Base-by-base conservation (phyloP, 306 rosid species). In the Ochetophila trinervis region DNA sequence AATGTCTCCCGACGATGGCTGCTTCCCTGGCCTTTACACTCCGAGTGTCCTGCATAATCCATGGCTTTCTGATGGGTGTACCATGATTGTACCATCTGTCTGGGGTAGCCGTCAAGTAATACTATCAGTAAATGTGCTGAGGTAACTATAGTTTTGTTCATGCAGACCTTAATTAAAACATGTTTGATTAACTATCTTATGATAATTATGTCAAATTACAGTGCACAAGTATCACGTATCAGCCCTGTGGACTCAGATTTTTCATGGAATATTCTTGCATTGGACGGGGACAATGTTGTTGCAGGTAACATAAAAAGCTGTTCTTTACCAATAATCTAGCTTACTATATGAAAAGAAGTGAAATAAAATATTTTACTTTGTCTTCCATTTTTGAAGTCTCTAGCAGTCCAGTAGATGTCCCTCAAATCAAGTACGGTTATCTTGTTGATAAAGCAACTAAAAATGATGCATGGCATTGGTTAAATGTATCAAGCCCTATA, bases 321-420 rank as follows among this genome's bases (percentile, higher is more conserved):
- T 8, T 56, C 27, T 69, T 57, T 73, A 32, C 44, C 45, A 68
- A 57, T 66, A 16, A 56, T 23, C 60, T 65, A 57, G 73, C 52
- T 20, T 21, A 15, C 47, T 58, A 40, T 8, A 9, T 10, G 14
- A 62, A 48, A 35, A 62, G 4, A 34, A 53, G 69, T 60, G 61
- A 30, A 14, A 1, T 24, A 27, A 54, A 65, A 54, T 57, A 9
- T 65, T 21, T 60, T 36, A 27, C 53, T 47, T 44, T 42, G n/a
- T 74, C 63, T 44, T 70, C 64, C 71, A 61, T 65, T 57, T 67
- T 64, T 79, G 80, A 79, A 93, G 98, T 87, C 74, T 82, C 91
- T 58, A 90, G 97, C 81, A 87, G 94, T 78, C 95, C 90, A 42
- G 88, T 90, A 45, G 85, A 90, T 69, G 67, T 93, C 69, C 99